Percentiles rank a stretch among this genome's conserved stretches.
phyloP scores from a whole-genome alignment of 164 flowering plant species.

The Vitis rotundifolia region DNA sequence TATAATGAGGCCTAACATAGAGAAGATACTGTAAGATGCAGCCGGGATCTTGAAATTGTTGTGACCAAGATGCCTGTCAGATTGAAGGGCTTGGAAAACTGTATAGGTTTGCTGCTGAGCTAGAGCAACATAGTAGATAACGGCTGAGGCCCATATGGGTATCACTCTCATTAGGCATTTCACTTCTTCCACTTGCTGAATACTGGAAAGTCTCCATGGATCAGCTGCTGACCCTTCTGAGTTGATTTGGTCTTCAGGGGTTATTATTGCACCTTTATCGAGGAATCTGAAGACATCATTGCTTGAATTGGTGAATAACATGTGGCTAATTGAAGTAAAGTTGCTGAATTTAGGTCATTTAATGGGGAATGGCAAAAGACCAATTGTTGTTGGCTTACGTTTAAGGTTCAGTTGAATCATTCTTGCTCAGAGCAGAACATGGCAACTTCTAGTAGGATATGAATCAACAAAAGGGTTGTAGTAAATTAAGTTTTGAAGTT shows the following conservation, averaged over 20 bases:
- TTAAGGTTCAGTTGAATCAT: too few relatives aligned
- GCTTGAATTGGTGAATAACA: too few relatives aligned
- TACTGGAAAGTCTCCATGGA: constrained; percentile 40
- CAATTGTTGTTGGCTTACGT: too few relatives aligned
- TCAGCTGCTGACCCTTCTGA: constrained; percentile 30
- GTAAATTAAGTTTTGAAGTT: too few relatives aligned
- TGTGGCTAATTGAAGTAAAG: too few relatives aligned
- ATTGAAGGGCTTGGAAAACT: constrained; percentile 50
- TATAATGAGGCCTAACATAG: constrained; percentile 37
- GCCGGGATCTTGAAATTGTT: constrained; percentile 41
- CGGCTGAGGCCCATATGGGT: constrained; percentile 46
- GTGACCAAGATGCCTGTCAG: constrained; percentile 33
- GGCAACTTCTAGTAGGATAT: too few relatives aligned
- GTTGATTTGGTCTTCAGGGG: constrained; percentile 26
- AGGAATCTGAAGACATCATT: constrained; percentile 23
- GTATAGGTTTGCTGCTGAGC: constrained; percentile 31
- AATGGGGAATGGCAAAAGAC: too few relatives aligned
- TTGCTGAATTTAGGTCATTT: too few relatives aligned
- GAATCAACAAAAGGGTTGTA: too few relatives aligned
- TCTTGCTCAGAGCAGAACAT: too few relatives aligned
- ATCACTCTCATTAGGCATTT: constrained; percentile 36
- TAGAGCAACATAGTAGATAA: constrained; percentile 29
- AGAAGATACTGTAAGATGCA: constrained; percentile 32
- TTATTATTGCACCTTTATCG: constrained; percentile 37
- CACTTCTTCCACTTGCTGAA: constrained; percentile 43